Evolutionary conservation across 2,329 filamentous ascomycete genomes (phyloP).

Genomic region (Coniella vitis): DNA sequence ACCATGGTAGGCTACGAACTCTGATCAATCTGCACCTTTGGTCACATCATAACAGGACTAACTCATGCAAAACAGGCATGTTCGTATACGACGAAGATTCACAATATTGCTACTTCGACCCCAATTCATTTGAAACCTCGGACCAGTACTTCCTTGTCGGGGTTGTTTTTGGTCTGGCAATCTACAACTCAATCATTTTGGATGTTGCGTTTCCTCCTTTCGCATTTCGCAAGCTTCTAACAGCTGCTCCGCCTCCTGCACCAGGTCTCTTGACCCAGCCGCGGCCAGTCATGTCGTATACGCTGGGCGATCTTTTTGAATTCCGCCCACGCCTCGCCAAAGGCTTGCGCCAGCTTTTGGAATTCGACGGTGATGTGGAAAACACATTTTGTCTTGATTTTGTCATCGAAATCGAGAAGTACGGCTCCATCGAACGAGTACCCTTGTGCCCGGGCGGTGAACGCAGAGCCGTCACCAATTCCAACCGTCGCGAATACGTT

Average conservation of each 20-base stretch:
- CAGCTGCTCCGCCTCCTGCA: slow-evolving; percentile 60
- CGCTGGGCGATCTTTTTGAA: slow-evolving; percentile 75
- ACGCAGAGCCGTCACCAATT: slow-evolving; percentile 69
- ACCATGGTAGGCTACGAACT: slow-evolving; percentile 60
- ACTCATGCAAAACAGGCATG: slow-evolving; percentile 52
- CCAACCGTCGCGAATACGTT: slow-evolving; percentile 79
- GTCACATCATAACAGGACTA: background rate
- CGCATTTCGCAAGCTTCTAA: slow-evolving; percentile 79
- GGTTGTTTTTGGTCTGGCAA: slow-evolving; percentile 79
- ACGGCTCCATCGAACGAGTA: slow-evolving; percentile 59
- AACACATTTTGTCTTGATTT: slow-evolving; percentile 77
- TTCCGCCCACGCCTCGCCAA: slow-evolving; percentile 69
- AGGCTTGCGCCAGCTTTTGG: slow-evolving; percentile 68
- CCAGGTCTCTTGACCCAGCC: slow-evolving; percentile 49
- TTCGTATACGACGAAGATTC: slow-evolving; percentile 91
- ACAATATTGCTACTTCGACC: slow-evolving; percentile 87
- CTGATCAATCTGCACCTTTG: background rate
- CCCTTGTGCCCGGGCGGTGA: slow-evolving; percentile 72
- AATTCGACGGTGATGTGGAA: slow-evolving; percentile 80
- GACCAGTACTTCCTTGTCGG: slow-evolving; percentile 90
- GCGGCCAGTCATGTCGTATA: slow-evolving; percentile 61
- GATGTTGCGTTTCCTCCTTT: slow-evolving; percentile 85
- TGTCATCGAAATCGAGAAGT: slow-evolving; percentile 68
- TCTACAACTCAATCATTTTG: slow-evolving; percentile 91
- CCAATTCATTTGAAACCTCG: slow-evolving; percentile 79